These are phyloP conservation scores for Pogostemon cablin DNA, from an alignment of 257 asterid species.

Conservation along the genomic window DNA sequence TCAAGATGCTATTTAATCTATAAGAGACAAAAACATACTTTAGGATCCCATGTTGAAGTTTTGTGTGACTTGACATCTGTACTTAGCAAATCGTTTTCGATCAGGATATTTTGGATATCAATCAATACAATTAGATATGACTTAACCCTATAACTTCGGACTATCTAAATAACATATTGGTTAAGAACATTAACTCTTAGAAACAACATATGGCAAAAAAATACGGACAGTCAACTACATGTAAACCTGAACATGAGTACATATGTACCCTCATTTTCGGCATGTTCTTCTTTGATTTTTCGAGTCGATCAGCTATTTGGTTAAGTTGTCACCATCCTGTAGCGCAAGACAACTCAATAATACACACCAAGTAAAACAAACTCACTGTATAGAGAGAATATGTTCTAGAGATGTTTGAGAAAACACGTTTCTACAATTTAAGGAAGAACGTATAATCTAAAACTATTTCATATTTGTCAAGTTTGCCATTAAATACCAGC, in stretches of 20 bases:
- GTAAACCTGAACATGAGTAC: not conserved
- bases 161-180: no score
- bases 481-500: not conserved
- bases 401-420: no score
- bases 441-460: no score
- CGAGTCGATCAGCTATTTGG: slow-evolving; percentile 76
- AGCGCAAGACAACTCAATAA: slow-evolving; percentile 16
- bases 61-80: slow-evolving; percentile 87
- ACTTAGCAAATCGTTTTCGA: slow-evolving; percentile 91
- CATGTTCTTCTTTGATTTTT: slow-evolving; percentile 81
- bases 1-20: slow-evolving; percentile 7
- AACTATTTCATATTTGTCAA: no score
- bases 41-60: slow-evolving; percentile 96
- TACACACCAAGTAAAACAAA: no score
- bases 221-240: slow-evolving; percentile 15
- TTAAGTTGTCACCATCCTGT: slow-evolving; percentile 80
- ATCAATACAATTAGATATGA: slow-evolving; percentile 26
- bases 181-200: slow-evolving; percentile 9
- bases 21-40: slow-evolving; percentile 52
- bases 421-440: no score
- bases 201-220: not conserved
- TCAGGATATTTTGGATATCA: slow-evolving; percentile 76
- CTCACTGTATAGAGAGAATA: no score
- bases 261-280: slow-evolving; percentile 89
- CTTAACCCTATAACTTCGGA: no score